Base-by-base conservation (phyloP, 2,329 filamentous ascomycete genomes). In the Westerdykella aurantiaca region DNA sequence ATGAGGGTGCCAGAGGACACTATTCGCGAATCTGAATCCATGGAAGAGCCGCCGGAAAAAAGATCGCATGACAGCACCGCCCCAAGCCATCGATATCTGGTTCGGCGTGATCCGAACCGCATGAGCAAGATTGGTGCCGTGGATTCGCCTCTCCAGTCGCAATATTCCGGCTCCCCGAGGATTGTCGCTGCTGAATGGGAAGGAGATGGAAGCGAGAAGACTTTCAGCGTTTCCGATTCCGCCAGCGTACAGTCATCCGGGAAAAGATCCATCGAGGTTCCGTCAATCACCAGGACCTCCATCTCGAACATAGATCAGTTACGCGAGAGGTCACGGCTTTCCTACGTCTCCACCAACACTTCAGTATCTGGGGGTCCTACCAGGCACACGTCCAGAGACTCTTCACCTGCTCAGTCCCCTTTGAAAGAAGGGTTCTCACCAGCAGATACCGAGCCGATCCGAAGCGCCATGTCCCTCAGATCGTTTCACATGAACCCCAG, bases 1-100 rank as follows among this genome's bases (percentile, higher is more conserved):
- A 83, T 79, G 68, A 82, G 78, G 61, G 46, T 46, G 2, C 6
- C n/a, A 9, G 61, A 56, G 42, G 51, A 59, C 10, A 63, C 67
- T 18, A 50, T 57, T 4, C 40, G 60, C 23, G 51, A 52, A 13
- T 65, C 59, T 4, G 55, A 57, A n/a, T 62, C 56, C 9, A 57
- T 50, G 9, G 61, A 61, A 25, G 59, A 54, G 22, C 49, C 49
- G 2, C 42, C 47, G 31, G 57, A 52, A 18, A 59, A 57, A 45
- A 45, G 39, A n/a, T 53, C 57, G 18, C 44, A 42, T n/a, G 62
- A 58, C 44, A 63, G 38, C 23, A 14, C 5, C 9, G 33, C n/a
- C 13, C 55, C 60, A 16, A 66, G 59, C 41, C 68, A 69, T 48
- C 64, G 66, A 9, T 69, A 67, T 48, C 57, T 59, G 23, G 56